Conservation (phyloP, 176 grass and related monocot genomes). For the Luzula sylvatica region DNA sequence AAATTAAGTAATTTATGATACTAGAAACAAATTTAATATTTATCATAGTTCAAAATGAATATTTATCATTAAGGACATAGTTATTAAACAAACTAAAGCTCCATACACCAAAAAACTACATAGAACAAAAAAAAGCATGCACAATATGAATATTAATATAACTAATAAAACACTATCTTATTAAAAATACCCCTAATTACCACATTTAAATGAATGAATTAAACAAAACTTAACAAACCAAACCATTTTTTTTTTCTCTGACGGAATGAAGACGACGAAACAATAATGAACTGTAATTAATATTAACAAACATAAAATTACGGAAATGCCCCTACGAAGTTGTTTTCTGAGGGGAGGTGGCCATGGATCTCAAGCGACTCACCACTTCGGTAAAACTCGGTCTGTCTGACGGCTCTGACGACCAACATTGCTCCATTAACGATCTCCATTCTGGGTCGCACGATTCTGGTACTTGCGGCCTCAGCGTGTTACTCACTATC, state of each 20-base stretch:
- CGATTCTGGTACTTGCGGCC: slow-evolving; percentile 58
- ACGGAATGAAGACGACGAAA: slow-evolving; percentile 8
- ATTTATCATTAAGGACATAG: too few relatives aligned
- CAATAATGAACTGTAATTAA: slow-evolving; percentile 17
- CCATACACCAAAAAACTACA: not conserved
- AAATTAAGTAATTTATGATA: too few relatives aligned
- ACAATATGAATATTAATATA: slow-evolving; percentile 47
- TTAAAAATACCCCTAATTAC: slow-evolving; percentile 38
- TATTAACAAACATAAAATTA: slow-evolving; percentile 17
- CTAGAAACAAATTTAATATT: too few relatives aligned
- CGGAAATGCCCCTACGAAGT: slow-evolving; percentile 29
- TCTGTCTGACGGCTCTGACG: slow-evolving; percentile 62
- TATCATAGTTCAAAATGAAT: too few relatives aligned
- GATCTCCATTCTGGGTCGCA: slow-evolving; percentile 86
- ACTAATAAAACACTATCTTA: slow-evolving; percentile 36
- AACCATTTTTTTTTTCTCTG: slow-evolving; percentile 9
- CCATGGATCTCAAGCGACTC: slow-evolving; percentile 63
- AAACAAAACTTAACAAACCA: slow-evolving; percentile 24
- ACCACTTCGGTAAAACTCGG: slow-evolving; percentile 76
- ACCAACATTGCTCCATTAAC: slow-evolving; percentile 97
- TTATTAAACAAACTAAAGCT: too few relatives aligned
- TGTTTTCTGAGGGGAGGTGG: slow-evolving; percentile 46
- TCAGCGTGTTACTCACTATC: slow-evolving; percentile 72
- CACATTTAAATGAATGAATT: slow-evolving; percentile 78
- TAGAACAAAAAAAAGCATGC: slow-evolving; percentile 14